A percentile compares a stretch with the other conserved stretches of the same genome.
These are phyloP conservation scores for Colletotrichum sp. DNA, from an alignment of 2,329 filamentous ascomycete genomes.

Conservation along the genomic window DNA sequence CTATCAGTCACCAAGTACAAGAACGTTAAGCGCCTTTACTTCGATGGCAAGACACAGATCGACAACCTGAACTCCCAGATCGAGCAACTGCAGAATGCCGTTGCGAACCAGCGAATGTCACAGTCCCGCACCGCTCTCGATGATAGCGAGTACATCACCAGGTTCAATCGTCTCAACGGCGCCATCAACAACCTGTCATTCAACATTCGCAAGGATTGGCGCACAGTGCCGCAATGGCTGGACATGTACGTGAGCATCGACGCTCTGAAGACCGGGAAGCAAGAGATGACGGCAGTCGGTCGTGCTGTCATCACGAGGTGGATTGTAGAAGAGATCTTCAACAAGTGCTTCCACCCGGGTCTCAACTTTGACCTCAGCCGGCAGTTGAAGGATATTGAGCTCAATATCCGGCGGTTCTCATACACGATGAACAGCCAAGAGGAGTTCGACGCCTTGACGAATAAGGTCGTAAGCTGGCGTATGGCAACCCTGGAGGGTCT, in stretches of 20 bases:
- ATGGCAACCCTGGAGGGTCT: conserved; percentile 94
- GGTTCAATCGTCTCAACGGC: conserved; percentile 90
- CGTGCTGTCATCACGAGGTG: conserved; percentile 88
- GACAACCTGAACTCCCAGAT: conserved; percentile 87
- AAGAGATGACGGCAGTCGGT: conserved; percentile 97
- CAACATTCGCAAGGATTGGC: conserved; percentile 96
- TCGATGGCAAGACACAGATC: conserved; percentile 92
- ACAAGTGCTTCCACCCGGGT: conserved; percentile 90
- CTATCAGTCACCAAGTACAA: conserved; percentile 88
- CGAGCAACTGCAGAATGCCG: conserved; percentile 94
- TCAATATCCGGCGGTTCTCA: conserved; percentile 81
- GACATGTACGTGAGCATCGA: conserved; percentile 81
- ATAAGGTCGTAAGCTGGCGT: conserved; percentile 91
- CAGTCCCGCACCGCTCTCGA: conserved; percentile 94
- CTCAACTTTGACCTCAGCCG: conserved; percentile 78
- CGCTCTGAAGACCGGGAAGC: conserved; percentile 84
- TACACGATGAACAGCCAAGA: conserved; percentile 79
- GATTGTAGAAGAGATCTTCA: conserved; percentile 90
- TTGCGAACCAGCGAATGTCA: conserved; percentile 93
- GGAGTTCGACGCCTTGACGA: conserved; percentile 85
- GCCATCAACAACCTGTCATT: conserved; percentile 95
- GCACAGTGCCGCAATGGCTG: conserved; percentile 80
- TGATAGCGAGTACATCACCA: conserved; percentile 89
- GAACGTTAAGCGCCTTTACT: conserved; percentile 97
- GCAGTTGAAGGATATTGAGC: conserved; percentile 85